Base-by-base conservation (phyloP, 257 asterid species). In the Hygrophila difformis region DNA sequence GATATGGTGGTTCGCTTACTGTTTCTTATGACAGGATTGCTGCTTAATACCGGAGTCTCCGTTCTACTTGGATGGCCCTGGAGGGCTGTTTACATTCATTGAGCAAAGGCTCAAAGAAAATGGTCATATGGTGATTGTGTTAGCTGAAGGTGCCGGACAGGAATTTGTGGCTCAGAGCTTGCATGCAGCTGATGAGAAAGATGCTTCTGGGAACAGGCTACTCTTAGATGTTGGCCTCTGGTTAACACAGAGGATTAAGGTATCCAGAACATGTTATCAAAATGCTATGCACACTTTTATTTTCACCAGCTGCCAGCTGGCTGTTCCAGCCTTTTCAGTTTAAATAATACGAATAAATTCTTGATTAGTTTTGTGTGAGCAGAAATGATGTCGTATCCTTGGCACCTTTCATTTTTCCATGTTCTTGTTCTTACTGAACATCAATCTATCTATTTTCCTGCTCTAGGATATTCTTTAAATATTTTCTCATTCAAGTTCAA, bases 101-200 rank as follows among this genome's bases (percentile, higher is more conserved):
- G 95, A 82, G 45, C 73, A 75, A 56, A 63, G 82, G 75, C 91
- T 89, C 54, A 84, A 82, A 65, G 97, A 84, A 62, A 81, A 79
- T 66, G 76, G 84, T 44, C 96, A 81, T 57, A 68, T 75, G 41
- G 72, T 89, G 61, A 81, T 88, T 59, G 97, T 88, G 40, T 55
- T 84, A 68, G 97, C 97, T 44, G 97, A 88, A 74, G 97, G 97
- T 39, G 87, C 97, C 14, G 97, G 94, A 40, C 97, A 88, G 67
- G 97, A 88, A 53, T 81, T 66, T 62, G 69, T 78, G 50, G 75
- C 95, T 47, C 81, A 75, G 69, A 73, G 61, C 61, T 67, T 73
- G 51, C 77, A 73, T 44, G 68, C 89, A 39, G 75, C 57, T 43
- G 72, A 62, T 52, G 93, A 70, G 55, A 79, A 71, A 67, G 97